Percentiles rank a stretch among this genome's conserved stretches.
phyloP scores from a whole-genome alignment of 768 basidiomycete genomes.

The Zangia roseola region DNA sequence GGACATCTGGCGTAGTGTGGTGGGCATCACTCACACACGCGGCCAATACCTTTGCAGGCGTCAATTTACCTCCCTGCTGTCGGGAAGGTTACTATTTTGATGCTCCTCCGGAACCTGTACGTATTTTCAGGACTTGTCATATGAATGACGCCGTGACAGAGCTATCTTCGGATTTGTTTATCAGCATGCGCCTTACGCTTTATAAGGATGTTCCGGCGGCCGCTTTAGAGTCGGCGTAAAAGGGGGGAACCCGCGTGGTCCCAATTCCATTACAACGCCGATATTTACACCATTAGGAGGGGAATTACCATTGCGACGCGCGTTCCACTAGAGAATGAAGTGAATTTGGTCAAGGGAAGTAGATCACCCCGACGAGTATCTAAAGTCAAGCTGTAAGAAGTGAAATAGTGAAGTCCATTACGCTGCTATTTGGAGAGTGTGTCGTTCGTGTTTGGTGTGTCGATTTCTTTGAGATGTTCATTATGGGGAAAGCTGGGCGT shows the following conservation, averaged over 20 bases:
- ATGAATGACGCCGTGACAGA: slow-evolving; percentile 4
- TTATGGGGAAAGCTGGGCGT: slow-evolving; percentile 57
- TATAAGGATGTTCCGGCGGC: slow-evolving; percentile 20
- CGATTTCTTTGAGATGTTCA: slow-evolving; percentile 34
- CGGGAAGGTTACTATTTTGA: slow-evolving; percentile 96
- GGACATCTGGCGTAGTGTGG: background rate
- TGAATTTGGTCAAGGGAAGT: slow-evolving; percentile 10
- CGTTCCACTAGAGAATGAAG: slow-evolving; percentile 14
- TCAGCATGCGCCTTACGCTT: slow-evolving; percentile 29
- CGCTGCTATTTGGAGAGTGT: slow-evolving; percentile 41
- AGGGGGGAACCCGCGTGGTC: slow-evolving; percentile 6
- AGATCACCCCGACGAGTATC: slow-evolving; percentile 14
- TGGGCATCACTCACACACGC: slow-evolving; percentile 11
- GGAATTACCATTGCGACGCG: slow-evolving; percentile 28
- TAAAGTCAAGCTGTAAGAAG: slow-evolving; percentile 13
- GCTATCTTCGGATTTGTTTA: background rate
- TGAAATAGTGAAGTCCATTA: slow-evolving; percentile 9
- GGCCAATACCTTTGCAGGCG: slow-evolving; percentile 43
- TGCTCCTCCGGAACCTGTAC: slow-evolving; percentile 94
- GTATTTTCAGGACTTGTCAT: slow-evolving; percentile 29
- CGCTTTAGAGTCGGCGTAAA: slow-evolving; percentile 8
- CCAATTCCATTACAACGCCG: slow-evolving; percentile 27
- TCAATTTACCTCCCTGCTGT: slow-evolving; percentile 94
- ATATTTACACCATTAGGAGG: slow-evolving; percentile 35
- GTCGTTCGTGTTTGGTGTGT: slow-evolving; percentile 44